A percentile compares a stretch with the other conserved stretches of the same genome.
phyloP scores from a whole-genome alignment of 805 yeast species.

The Yarrowia bubula region DNA sequence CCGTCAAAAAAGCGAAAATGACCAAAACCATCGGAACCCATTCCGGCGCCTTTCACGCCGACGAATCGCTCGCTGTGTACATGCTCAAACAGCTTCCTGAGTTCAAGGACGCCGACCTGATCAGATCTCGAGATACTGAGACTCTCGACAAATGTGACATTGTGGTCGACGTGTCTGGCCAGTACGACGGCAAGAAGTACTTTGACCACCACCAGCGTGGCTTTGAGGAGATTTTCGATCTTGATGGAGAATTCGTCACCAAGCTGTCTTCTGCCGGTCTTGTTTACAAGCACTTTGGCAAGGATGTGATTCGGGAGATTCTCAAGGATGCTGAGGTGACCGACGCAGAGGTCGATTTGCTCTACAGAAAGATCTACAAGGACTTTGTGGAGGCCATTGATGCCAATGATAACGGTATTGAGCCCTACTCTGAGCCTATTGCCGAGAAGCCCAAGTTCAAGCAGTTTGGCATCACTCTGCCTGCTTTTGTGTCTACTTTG shows the following conservation, averaged over 20 bases:
- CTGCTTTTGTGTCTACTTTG: conserved; percentile 71
- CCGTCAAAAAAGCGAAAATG: conserved; percentile 30
- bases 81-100: conserved; percentile 72
- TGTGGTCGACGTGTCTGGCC: conserved; percentile 92
- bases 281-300: conserved; percentile 64
- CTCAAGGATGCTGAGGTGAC: conserved; percentile 44
- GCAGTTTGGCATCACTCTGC: conserved; percentile 71
- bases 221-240: conserved; percentile 70
- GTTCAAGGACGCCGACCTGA: conserved; percentile 61
- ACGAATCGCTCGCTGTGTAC: conserved; percentile 90
- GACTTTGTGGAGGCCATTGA: conserved; percentile 89
- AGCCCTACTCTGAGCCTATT: conserved; percentile 58
- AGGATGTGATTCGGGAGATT: conserved; percentile 45
- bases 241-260: conserved; percentile 51
- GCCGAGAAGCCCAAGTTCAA: conserved; percentile 56
- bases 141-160: conserved; percentile 86
- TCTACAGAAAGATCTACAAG: conserved; percentile 75
- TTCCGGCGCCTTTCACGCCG: conserved; percentile 90
- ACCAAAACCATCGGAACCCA: conserved; percentile 70
- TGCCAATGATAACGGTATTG: conserved; percentile 93
- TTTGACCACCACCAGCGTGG: conserved; percentile 98
- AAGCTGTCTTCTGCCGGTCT: conserved; percentile 93
- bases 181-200: conserved; percentile 78
- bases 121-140: conserved; percentile 79
- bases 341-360: conserved; percentile 51